phyloP scores from a whole-genome alignment of 2,329 filamentous ascomycete genomes.

The Fusarium vanettenii region DNA sequence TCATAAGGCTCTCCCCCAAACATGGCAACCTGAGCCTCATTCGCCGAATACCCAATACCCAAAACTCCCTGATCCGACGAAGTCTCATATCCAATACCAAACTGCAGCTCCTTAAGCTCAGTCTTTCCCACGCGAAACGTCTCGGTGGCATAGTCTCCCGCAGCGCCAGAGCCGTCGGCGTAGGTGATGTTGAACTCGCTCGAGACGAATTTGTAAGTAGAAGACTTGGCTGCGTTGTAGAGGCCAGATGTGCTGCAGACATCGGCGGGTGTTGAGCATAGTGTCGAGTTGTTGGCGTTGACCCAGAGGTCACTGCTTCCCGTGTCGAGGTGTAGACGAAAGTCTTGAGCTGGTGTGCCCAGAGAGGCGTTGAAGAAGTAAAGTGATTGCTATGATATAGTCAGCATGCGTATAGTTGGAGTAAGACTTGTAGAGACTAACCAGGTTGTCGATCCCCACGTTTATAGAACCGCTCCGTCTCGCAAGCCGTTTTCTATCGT shows the following conservation, averaged over 20 bases:
- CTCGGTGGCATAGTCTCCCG: constrained; percentile 85
- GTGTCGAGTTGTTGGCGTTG: constrained; percentile 70
- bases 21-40: constrained; percentile 79
- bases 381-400: constrained; percentile 62
- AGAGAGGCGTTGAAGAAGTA: constrained; percentile 73
- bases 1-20: constrained; percentile 67
- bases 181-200: constrained; percentile 89
- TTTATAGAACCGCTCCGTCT: constrained; percentile 57
- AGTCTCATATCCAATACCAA: constrained; percentile 77
- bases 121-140: constrained; percentile 70
- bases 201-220: constrained; percentile 79
- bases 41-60: constrained; percentile 83
- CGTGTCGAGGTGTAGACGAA: constrained; percentile 73
- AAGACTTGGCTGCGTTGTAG: constrained; percentile 77
- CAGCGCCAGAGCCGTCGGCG: constrained; percentile 81
- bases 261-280: constrained; percentile 63
- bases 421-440: constrained; percentile 44
- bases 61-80: constrained; percentile 77
- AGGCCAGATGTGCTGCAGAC: constrained; percentile 73
- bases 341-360: constrained; percentile 69
- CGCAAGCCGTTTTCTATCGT: constrained; percentile 57
- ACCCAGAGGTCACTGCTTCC: constrained; percentile 78
- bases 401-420: not conserved
- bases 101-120: constrained; percentile 70
- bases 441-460: constrained; percentile 67